Conservation (phyloP, 306 rosid genomes). For the Vigna reflexopilosa region DNA sequence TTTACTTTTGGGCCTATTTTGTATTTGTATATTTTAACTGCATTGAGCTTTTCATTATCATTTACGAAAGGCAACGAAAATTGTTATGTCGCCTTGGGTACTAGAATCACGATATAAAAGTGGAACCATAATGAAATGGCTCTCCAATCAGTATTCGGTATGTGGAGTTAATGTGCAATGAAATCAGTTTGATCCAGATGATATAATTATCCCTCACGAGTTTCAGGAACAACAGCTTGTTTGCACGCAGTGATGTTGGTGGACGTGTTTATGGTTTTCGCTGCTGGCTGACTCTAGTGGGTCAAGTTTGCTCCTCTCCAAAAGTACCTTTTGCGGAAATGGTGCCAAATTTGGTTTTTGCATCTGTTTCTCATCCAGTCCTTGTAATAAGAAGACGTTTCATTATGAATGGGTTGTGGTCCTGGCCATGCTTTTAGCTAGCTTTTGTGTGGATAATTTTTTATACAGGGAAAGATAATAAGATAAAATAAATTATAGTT, state of each 20-base stretch:
- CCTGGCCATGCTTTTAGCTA: not conserved
- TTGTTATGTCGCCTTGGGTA: not conserved
- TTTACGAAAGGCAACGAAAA: conserved; percentile 18
- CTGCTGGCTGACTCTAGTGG: not conserved
- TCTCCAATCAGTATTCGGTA: not conserved
- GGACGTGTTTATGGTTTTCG: not conserved
- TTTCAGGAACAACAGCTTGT: not conserved
- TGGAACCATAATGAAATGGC: not conserved
- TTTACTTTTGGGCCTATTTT: conserved; percentile 24
- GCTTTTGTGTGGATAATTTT: too few relatives aligned
- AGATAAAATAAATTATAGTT: too few relatives aligned
- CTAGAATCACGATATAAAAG: not conserved
- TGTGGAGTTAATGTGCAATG: not conserved
- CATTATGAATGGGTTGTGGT: not conserved
- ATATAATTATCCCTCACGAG: not conserved
- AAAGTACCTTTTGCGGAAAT: too few relatives aligned
- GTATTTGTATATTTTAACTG: conserved; percentile 41
- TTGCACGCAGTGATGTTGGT: not conserved
- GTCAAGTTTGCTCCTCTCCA: not conserved
- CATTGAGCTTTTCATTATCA: conserved; percentile 28
- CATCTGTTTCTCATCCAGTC: not conserved
- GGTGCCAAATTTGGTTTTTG: not conserved
- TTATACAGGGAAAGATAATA: too few relatives aligned
- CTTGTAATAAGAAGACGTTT: not conserved
- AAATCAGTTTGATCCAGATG: not conserved